These are phyloP conservation scores for Phytopythium montanum DNA, from an alignment of 352 stramenopile species.

Conservation along the genomic window DNA sequence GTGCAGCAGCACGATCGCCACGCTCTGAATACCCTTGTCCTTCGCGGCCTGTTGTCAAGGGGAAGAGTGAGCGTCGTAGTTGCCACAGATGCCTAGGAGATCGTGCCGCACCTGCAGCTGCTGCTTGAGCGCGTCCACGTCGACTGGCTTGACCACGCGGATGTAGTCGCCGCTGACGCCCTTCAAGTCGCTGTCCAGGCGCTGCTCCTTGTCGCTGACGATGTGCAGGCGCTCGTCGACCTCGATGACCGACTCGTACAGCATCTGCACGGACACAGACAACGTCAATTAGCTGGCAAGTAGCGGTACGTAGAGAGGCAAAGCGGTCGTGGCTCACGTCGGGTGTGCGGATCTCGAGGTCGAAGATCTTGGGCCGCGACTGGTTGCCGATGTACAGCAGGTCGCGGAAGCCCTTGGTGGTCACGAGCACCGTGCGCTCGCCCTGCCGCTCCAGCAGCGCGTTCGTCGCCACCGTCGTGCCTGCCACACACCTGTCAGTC, in stretches of 20 bases:
- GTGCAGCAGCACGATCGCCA: conserved; percentile 95
- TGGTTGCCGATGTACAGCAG: conserved; percentile 99
- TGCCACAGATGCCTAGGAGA: neutral
- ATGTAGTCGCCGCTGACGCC: conserved; percentile 90
- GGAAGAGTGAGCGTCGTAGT: neutral
- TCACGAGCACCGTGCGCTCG: conserved; percentile 93
- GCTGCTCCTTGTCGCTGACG: conserved; percentile 62
- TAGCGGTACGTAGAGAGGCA: conserved; percentile 1
- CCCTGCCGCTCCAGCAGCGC: conserved; percentile 97
- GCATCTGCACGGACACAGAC: conserved; percentile 49
- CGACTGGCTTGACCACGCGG: conserved; percentile 72
- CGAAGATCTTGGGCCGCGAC: conserved; percentile 96
- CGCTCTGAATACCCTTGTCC: conserved; percentile 87
- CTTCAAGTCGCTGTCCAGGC: conserved; percentile 50
- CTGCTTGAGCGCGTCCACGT: conserved; percentile 69
- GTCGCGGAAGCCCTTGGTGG: conserved; percentile 95
- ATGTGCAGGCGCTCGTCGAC: conserved; percentile 96
- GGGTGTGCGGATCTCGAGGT: conserved; percentile 92
- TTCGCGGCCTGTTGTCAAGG: conserved; percentile 29
- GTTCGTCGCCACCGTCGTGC: conserved; percentile 99
- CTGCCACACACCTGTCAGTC: conserved; percentile 9
- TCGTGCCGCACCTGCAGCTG: conserved; percentile 69
- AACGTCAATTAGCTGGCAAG: conserved; percentile 7
- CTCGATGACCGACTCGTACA: conserved; percentile 97
- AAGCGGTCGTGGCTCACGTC: conserved; percentile 38